phyloP scores from a whole-genome alignment of 2,329 filamentous ascomycete genomes.

The Paraphaeosphaeria minitans region DNA sequence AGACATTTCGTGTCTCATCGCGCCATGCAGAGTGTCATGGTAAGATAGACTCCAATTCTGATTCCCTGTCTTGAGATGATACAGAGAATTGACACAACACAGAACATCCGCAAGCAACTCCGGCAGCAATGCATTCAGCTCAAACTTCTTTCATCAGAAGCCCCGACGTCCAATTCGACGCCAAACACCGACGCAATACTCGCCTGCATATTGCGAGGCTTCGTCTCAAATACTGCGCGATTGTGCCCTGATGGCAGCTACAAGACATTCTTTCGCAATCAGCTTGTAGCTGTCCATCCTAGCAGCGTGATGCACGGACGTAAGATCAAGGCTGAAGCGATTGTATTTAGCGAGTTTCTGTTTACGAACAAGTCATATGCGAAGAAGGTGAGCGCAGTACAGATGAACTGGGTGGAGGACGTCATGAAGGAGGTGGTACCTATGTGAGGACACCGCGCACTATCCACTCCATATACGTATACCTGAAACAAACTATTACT shows the following conservation, averaged over 20 bases:
- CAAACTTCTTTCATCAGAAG: slow-evolving; percentile 42
- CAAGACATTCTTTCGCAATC: slow-evolving; percentile 64
- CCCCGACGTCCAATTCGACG: slow-evolving; percentile 36
- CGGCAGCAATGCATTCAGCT: slow-evolving; percentile 59
- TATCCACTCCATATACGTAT: neutral
- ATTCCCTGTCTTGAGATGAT: neutral
- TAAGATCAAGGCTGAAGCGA: slow-evolving; percentile 65
- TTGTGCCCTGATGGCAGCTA: slow-evolving; percentile 66
- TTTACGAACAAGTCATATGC: slow-evolving; percentile 69
- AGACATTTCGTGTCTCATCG: slow-evolving; percentile 65
- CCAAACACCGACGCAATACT: slow-evolving; percentile 58
- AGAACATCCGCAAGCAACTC: slow-evolving; percentile 66
- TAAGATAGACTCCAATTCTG: slow-evolving; percentile 8
- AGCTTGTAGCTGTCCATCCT: slow-evolving; percentile 67
- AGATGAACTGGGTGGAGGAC: slow-evolving; percentile 66
- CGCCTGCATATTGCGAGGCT: slow-evolving; percentile 63
- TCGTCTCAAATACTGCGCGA: slow-evolving; percentile 64
- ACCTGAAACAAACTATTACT: too few species aligned
- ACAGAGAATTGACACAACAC: slow-evolving; percentile 26
- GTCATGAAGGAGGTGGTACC: slow-evolving; percentile 43
- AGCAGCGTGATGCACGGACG: slow-evolving; percentile 63
- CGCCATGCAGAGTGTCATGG: slow-evolving; percentile 69
- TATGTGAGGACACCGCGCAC: neutral
- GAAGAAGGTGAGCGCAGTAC: slow-evolving; percentile 64
- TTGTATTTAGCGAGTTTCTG: slow-evolving; percentile 69